These are phyloP conservation scores for Trichoderma sp. DNA, from an alignment of 2,329 filamentous ascomycete genomes.

Conservation along the genomic window DNA sequence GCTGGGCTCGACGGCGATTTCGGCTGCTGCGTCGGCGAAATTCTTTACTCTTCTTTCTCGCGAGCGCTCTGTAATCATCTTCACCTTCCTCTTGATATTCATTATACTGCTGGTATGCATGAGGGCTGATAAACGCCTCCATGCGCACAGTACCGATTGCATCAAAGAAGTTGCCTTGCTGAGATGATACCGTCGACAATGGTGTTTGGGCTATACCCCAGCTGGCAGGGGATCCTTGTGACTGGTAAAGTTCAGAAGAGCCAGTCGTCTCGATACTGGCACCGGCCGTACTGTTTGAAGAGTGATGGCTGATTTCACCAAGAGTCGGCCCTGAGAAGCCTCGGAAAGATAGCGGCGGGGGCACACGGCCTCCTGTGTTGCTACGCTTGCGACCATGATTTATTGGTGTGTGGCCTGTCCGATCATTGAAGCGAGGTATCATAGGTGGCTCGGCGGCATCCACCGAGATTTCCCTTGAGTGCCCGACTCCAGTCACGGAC, in stretches of 20 bases:
- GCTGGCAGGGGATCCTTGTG: slow-evolving; percentile 46
- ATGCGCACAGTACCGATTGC: slow-evolving; percentile 89
- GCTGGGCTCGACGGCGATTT: slow-evolving; percentile 52
- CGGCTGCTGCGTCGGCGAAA: slow-evolving; percentile 51
- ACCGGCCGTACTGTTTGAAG: slow-evolving; percentile 56
- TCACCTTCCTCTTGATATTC: slow-evolving; percentile 51
- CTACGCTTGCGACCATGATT: slow-evolving; percentile 81
- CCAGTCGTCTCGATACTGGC: slow-evolving; percentile 56
- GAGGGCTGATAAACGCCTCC: slow-evolving; percentile 86
- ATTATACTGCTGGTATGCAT: slow-evolving; percentile 48
- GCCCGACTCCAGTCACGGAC: slow-evolving; percentile 35
- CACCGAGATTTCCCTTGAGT: slow-evolving; percentile 48
- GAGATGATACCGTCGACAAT: slow-evolving; percentile 51
- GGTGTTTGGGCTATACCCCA: slow-evolving; percentile 49
- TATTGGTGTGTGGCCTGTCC: slow-evolving; percentile 41
- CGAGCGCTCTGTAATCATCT: slow-evolving; percentile 45
- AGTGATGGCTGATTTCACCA: slow-evolving; percentile 42
- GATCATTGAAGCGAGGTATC: slow-evolving; percentile 67
- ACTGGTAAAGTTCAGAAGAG: slow-evolving; percentile 60
- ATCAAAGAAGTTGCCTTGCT: slow-evolving; percentile 70
- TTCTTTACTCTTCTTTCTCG: slow-evolving; percentile 55
- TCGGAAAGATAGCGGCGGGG: slow-evolving; percentile 69
- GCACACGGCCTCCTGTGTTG: slow-evolving; percentile 76
- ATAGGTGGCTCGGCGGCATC: slow-evolving; percentile 69
- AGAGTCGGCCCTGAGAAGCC: slow-evolving; percentile 65